Conservation (phyloP, 2,329 filamentous ascomycete species). For the Paecilomyces sp. region DNA sequence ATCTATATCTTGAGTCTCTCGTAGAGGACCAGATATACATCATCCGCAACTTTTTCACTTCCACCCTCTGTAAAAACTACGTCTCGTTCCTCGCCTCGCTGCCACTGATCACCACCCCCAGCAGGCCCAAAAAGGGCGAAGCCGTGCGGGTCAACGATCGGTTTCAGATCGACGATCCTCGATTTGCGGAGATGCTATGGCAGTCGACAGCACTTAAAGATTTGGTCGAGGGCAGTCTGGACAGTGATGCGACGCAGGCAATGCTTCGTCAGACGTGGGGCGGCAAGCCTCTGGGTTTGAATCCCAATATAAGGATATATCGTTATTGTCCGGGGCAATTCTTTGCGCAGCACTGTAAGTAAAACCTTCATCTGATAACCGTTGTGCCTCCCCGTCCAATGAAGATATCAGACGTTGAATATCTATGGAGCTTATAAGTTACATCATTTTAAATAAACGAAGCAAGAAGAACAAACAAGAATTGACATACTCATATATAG, state of each 20-base stretch:
- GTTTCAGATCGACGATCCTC: conserved; percentile 70
- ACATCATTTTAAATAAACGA: not conserved
- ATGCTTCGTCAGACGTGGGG: conserved; percentile 53
- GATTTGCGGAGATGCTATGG: conserved; percentile 72
- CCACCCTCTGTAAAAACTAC: conserved; percentile 67
- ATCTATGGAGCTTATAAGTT: too few species aligned
- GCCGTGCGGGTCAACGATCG: conserved; percentile 84
- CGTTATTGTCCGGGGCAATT: conserved; percentile 80
- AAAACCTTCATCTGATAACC: not conserved
- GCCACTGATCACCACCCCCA: conserved; percentile 69
- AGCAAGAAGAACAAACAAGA: not conserved
- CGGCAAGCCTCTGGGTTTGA: conserved; percentile 74
- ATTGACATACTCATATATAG: conserved; percentile 36
- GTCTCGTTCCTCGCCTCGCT: conserved; percentile 64
- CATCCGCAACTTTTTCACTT: conserved; percentile 67
- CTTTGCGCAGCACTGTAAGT: conserved; percentile 85
- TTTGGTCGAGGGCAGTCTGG: conserved; percentile 37
- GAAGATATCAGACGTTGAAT: too few species aligned
- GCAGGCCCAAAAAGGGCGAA: conserved; percentile 69
- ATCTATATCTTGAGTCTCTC: conserved; percentile 54
- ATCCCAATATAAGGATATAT: conserved; percentile 83
- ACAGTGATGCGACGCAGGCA: conserved; percentile 1
- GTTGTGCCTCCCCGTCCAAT: too few species aligned
- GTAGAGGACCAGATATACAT: conserved; percentile 64
- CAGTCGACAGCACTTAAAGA: conserved; percentile 65